Conservation (phyloP, 495 filamentous ascomycete genomes). For the Xylaria venustula region DNA sequence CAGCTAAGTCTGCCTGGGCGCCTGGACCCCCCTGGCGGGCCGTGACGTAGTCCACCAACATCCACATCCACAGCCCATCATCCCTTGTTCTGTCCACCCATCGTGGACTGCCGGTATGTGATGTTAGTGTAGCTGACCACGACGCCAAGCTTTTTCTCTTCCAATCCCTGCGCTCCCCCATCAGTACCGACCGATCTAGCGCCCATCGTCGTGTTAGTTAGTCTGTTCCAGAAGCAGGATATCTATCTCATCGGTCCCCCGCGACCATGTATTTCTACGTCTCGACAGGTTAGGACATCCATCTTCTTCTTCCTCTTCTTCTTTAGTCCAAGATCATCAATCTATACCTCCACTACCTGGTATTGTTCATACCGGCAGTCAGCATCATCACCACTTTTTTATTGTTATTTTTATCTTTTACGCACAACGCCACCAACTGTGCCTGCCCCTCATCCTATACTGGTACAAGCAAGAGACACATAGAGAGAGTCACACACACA, state of each 20-base stretch:
- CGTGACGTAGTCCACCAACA: conserved; percentile 12
- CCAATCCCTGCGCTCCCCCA: no score
- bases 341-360: no score
- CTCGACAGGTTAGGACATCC: conserved; percentile 28
- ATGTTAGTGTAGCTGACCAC: not conserved
- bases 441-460: no score
- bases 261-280: conserved; percentile 26
- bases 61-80: conserved; percentile 5
- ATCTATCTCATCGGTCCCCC: conserved; percentile 7
- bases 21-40: not conserved
- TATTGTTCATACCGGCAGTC: not conserved
- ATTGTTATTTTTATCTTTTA: no score
- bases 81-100: no score
- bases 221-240: conserved; percentile 7
- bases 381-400: not conserved
- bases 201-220: not conserved
- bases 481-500: no score
- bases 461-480: no score
- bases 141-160: not conserved
- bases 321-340: not conserved
- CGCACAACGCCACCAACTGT: no score
- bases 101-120: no score
- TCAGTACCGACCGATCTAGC: not conserved
- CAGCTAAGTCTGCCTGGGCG: conserved; percentile 1
- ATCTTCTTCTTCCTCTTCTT: not conserved